Evolutionary conservation across 805 yeast species (phyloP).

Genomic region (Spathaspora arborariae): DNA sequence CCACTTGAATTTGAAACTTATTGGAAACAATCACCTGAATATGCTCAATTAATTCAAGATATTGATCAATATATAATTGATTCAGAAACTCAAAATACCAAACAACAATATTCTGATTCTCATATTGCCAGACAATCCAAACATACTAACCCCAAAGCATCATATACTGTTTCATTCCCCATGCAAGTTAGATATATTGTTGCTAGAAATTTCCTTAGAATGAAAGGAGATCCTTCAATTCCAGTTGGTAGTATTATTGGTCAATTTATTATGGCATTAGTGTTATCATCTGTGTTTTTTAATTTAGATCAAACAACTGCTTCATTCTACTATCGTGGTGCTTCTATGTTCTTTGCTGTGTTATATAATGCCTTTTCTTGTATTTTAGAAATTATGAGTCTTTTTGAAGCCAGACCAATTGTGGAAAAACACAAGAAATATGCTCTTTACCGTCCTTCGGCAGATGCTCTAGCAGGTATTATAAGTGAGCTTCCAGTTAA

Average conservation of each 20-base stretch:
- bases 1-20: slow-evolving; percentile 52
- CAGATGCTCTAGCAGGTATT: slow-evolving; percentile 63
- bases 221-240: slow-evolving; percentile 52
- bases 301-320: slow-evolving; percentile 45
- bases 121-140: slow-evolving; percentile 35
- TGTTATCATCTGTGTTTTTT: slow-evolving; percentile 56
- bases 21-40: slow-evolving; percentile 56
- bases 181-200: slow-evolving; percentile 50
- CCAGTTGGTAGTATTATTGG: slow-evolving; percentile 48
- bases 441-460: slow-evolving; percentile 68
- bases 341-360: slow-evolving; percentile 56
- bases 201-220: slow-evolving; percentile 50
- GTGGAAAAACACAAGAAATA: slow-evolving; percentile 67
- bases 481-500: slow-evolving; percentile 63
- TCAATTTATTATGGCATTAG: slow-evolving; percentile 50
- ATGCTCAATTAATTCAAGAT: slow-evolving; percentile 33
- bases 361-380: slow-evolving; percentile 58
- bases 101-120: slow-evolving; percentile 16
- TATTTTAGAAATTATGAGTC: slow-evolving; percentile 53
- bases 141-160: slow-evolving; percentile 26
- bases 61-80: slow-evolving; percentile 36
- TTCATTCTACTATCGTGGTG: slow-evolving; percentile 62
- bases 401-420: slow-evolving; percentile 60
- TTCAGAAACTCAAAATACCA: slow-evolving; percentile 11
- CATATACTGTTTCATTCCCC: slow-evolving; percentile 39